Evolutionary conservation across 176 grass and related monocot genomes (phyloP), one percentile per base, ranked within the genome.

Genomic region (Triticum urartu): DNA sequence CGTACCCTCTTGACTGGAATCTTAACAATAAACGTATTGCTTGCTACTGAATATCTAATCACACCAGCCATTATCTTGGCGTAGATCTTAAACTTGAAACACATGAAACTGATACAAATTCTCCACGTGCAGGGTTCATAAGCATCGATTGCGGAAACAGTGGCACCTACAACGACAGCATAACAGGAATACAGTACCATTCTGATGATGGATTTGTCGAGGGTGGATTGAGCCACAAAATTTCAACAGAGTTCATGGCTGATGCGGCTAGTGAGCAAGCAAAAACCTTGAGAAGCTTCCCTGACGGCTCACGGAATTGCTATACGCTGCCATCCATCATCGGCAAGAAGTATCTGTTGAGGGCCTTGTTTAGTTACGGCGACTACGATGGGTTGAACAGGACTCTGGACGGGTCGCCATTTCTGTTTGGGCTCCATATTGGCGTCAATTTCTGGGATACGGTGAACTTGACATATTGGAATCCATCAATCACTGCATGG

Each of bases 401-500:
- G 39, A 26, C 8, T 1, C 0, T 0, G 14, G 28, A 50, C 0
- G 43, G 62, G 4, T 25, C 30, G 0, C 1, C 25, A 1, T 84
- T 84, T 5, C 7, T 77, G 2, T 85, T 77, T 13, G 83, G 28
- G 22, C 72, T 85, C 40, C 72, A 85, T 11, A 84, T 84, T 0
- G 71, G 82, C 4, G 58, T 76, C 58, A 76, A 84, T 32, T 50
- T 76, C 2, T 84, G 82, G 82, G 45, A 28, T 15, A 15, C 6
- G 26, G 18, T 77, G 39, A 85, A 85, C 40, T 18, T 85, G 0
- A 52, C 83, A 66, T 0, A 3, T 0, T n/a, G n/a, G 1, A 4
- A 8, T 47, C 7, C 58, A 54, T 0, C 14, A 0, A 0, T 0
- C 0, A 61, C n/a, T 0, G 0, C 7, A 0, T 24, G 3, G 20